phyloP scores from a whole-genome alignment of 2,329 filamentous ascomycete genomes.

The Paraconiothyrium sp. region DNA sequence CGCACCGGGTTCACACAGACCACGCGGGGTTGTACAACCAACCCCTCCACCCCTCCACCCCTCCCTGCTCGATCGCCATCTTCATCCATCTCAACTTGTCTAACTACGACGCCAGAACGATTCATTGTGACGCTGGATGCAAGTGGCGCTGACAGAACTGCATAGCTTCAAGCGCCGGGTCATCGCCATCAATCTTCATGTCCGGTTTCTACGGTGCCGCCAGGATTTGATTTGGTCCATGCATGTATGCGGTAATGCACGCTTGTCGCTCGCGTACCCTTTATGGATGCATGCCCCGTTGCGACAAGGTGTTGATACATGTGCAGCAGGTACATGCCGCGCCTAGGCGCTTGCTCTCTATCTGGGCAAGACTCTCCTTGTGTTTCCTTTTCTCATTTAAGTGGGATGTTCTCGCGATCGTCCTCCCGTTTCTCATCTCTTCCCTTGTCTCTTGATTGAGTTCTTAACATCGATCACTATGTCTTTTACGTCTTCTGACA shows the following conservation, averaged over 20 bases:
- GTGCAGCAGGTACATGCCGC: background rate
- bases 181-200: no score
- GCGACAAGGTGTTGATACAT: background rate
- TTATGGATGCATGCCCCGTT: background rate
- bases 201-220: background rate
- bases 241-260: background rate
- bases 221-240: background rate
- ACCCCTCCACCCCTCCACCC: no score
- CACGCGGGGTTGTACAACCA: background rate
- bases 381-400: background rate
- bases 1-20: background rate
- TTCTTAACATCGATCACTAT: background rate
- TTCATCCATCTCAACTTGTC: background rate
- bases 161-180: no score
- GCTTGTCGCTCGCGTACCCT: background rate
- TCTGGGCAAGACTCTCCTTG: background rate
- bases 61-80: background rate
- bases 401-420: background rate
- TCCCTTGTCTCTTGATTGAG: background rate
- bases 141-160: no score
- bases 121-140: no score
- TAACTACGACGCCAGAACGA: background rate
- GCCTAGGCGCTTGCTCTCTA: background rate
- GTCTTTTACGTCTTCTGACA: constrained; percentile 11
- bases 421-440: background rate